Evolutionary conservation across 306 rosid species (phyloP).

Genomic region (Nissolia schottii): DNA sequence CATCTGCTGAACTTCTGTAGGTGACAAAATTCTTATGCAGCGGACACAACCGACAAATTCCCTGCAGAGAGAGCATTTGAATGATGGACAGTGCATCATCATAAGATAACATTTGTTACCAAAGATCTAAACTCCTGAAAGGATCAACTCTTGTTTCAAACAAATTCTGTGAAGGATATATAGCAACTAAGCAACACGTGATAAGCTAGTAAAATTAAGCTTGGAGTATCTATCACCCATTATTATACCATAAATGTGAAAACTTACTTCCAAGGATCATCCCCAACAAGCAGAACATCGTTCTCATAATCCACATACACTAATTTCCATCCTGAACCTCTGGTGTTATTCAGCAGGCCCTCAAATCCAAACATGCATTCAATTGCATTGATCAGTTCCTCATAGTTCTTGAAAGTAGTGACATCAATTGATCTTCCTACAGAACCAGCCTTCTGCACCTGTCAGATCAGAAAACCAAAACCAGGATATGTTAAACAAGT

Average conservation of each 20-base stretch:
- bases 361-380: constrained; percentile 81
- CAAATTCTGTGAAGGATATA: not conserved
- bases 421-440: constrained; percentile 85
- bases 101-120: no score
- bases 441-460: constrained; percentile 80
- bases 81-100: not conserved
- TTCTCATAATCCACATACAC: constrained; percentile 78
- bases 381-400: constrained; percentile 57
- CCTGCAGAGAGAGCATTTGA: constrained; percentile 40
- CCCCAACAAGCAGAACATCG: constrained; percentile 75
- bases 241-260: not conserved
- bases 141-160: no score
- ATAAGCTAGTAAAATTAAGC: not conserved
- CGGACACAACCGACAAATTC: constrained; percentile 71
- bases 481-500: not conserved
- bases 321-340: constrained; percentile 74
- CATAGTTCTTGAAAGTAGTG: constrained; percentile 61
- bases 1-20: constrained; percentile 77
- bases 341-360: constrained; percentile 70
- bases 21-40: constrained; percentile 71
- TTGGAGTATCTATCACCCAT: not conserved
- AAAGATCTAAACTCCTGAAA: no score
- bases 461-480: constrained; percentile 9
- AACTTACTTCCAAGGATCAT: constrained; percentile 87
- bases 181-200: not conserved